Percentiles rank a stretch among this genome's conserved stretches.
These are phyloP conservation scores for Biscogniauxia marginata DNA, from an alignment of 2,329 filamentous ascomycete genomes.

Conservation along the genomic window DNA sequence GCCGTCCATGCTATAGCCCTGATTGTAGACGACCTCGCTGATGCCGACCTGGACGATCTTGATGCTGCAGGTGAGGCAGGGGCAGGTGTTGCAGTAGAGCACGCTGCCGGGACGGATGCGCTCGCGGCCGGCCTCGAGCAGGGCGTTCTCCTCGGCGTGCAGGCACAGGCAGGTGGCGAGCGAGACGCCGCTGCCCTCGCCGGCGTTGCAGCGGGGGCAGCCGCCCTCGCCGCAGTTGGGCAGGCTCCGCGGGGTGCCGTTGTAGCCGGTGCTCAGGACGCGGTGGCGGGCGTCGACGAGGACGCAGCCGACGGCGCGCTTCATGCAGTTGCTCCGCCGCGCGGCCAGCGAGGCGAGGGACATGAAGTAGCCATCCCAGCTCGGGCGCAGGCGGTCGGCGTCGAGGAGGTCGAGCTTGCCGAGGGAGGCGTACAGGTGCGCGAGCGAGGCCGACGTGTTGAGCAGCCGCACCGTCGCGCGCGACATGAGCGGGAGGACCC, in stretches of 20 bases:
- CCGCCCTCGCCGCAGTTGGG: slow-evolving; percentile 91
- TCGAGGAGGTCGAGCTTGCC: slow-evolving; percentile 74
- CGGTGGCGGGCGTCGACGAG: slow-evolving; percentile 76
- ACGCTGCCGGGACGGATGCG: slow-evolving; percentile 79
- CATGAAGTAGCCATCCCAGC: slow-evolving; percentile 99
- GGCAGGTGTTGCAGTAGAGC: slow-evolving; percentile 94
- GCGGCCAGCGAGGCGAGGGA: slow-evolving; percentile 88
- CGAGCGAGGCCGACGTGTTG: slow-evolving; percentile 74
- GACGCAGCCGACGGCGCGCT: slow-evolving; percentile 91
- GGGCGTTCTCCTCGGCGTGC: slow-evolving; percentile 97
- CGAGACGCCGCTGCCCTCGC: slow-evolving; percentile 65
- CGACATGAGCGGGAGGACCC: slow-evolving; percentile 74
- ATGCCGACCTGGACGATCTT: slow-evolving; percentile 98
- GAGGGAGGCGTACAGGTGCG: slow-evolving; percentile 71
- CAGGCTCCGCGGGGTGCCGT: slow-evolving; percentile 89
- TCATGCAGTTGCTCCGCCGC: slow-evolving; percentile 96
- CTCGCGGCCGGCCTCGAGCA: slow-evolving; percentile 91
- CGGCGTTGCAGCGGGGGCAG: slow-evolving; percentile 82
- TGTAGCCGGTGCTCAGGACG: slow-evolving; percentile 95
- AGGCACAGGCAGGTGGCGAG: slow-evolving; percentile 90
- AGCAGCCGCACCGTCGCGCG: slow-evolving; percentile 81
- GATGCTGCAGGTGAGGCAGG: slow-evolving; percentile 95
- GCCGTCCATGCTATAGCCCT: slow-evolving; percentile 91
- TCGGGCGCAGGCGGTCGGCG: slow-evolving; percentile 76
- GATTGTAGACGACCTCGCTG: slow-evolving; percentile 89